Evolutionary conservation across 441 rosid genomes (phyloP), one percentile per base, ranked within the genome.

Genomic region (Kokia cookei): DNA sequence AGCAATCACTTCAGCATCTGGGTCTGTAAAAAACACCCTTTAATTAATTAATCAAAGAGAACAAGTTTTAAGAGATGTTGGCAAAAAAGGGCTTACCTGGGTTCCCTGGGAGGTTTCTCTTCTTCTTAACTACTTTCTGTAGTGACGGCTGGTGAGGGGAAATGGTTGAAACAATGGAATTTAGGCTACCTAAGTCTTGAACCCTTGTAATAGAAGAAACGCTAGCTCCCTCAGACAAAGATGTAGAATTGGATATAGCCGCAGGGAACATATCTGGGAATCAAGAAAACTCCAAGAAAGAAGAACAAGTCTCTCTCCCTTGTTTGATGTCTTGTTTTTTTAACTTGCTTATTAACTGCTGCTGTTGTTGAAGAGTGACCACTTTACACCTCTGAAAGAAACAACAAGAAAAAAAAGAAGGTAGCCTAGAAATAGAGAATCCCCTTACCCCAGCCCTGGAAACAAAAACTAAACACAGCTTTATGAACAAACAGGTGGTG

Each of bases 31-130:
- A 17, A 54, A n/a, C 22, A 75, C 50, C 32, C 37, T 32, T 32
- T 32, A 32, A 32, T 32, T 32, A 32, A 32, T 32, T 32, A 32
- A 5, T 32, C 37, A 32, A 32, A 32, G 37, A 32, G 1, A 32
- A 5, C 37, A 32, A 32, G 37, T 32, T 32, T 32, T 32, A 32
- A 32, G 37, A 32, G 37, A 5, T 32, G 37, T 32, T 32, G 37
- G 37, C 37, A 32, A 5, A 32, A 32, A 32, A 22, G 11, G 0
- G 10, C 14, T 55, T 55, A 90, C 99, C 99, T 80, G 98, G 98
- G 78, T 95, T 90, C 14, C 99, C 95, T 47, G 99, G 98, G 69
- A 90, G 87, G 83, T 85, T 91, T 84, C 99, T 83, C 54, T 93
- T 93, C 87, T 90, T 95, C 89, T 87, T 93, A 79, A 75, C 55